These are phyloP conservation scores for Penicillium glabrum DNA, from an alignment of 2,329 filamentous ascomycete species.

Conservation along the genomic window DNA sequence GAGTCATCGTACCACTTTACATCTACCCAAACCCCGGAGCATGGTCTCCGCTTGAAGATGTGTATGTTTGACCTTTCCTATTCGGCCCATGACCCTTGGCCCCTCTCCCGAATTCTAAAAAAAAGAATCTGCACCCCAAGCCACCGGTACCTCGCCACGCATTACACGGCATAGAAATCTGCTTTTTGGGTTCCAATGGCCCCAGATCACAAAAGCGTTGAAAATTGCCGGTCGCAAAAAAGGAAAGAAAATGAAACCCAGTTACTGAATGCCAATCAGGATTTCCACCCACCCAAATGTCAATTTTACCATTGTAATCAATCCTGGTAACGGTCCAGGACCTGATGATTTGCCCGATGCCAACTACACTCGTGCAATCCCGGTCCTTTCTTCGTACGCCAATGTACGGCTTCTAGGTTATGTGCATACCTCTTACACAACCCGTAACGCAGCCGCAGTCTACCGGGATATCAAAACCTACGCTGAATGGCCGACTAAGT, in stretches of 20 bases:
- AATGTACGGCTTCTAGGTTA: slow-evolving; percentile 54
- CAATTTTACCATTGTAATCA: slow-evolving; percentile 54
- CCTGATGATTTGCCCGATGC: slow-evolving; percentile 41
- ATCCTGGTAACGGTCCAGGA: slow-evolving; percentile 51
- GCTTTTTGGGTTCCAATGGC: slow-evolving; percentile 9
- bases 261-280: slow-evolving; percentile 31
- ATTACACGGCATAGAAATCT: slow-evolving; percentile 8
- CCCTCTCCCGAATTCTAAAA: slow-evolving; percentile 2
- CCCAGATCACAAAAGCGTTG: neutral
- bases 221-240: neutral
- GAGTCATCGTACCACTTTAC: slow-evolving; percentile 51
- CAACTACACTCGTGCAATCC: slow-evolving; percentile 45
- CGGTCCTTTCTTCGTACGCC: slow-evolving; percentile 39
- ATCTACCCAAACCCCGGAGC: slow-evolving; percentile 49
- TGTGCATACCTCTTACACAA: slow-evolving; percentile 52
- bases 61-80: slow-evolving; percentile 35
- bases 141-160: slow-evolving; percentile 10
- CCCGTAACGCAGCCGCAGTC: slow-evolving; percentile 41
- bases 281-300: slow-evolving; percentile 39
- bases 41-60: slow-evolving; percentile 47
- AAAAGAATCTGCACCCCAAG: slow-evolving; percentile 8
- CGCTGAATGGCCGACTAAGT: slow-evolving; percentile 43
- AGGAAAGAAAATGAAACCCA: slow-evolving; percentile 6
- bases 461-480: slow-evolving; percentile 47
- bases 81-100: slow-evolving; percentile 5